Evolutionary conservation across 805 yeast genomes (phyloP), one percentile per base, ranked within the genome.

Genomic region (Cyberlindnera samutprakarnensis): DNA sequence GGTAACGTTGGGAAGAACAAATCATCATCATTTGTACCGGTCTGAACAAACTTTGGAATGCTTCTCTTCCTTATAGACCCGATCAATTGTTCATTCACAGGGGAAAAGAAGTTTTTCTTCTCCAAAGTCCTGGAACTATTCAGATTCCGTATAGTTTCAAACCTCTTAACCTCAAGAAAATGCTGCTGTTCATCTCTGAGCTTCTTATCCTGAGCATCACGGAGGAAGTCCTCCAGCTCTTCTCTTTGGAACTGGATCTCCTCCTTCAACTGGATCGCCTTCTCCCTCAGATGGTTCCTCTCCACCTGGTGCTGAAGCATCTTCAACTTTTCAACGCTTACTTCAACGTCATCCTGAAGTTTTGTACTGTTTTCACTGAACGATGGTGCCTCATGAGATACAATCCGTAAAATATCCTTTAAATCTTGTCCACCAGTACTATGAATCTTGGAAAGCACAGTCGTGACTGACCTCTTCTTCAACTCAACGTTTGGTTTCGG

Each of bases 141-240:
- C 27, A 28, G 7, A 38, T 38, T 23, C 74, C 71, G 34, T 1
- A 38, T 23, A 21, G 26, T 27, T 32, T 73, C 78, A 37, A 57
- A 72, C 1, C 79, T 76, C 25, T 63, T 61, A 23, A 57, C 47
- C 28, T 67, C 68, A 23, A 75, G 62, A 44, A 70, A 72, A 25
- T 58, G 46, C 23, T 58, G 57, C 36, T 70, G 71, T 23, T 65
- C 66, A 20, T 58, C 59, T 14, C 41, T 29, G 15, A 64, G 64
- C 33, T 58, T 59, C 14, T 56, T 54, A 13, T 49, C 48, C 36
- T 70, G 69, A 4, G 75, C 68, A 6, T 57, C 51, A 27, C 57
- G 49, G 23, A 76, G 54, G 31, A 64, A 70, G 0, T 38, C 41
- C 42, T 72, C 70, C 15, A 75, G 22, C 42, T 43, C 42, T 37